Evolutionary conservation across 1,284 basidiomycete genomes (phyloP).

Genomic region (Ganoderma lucidum): DNA sequence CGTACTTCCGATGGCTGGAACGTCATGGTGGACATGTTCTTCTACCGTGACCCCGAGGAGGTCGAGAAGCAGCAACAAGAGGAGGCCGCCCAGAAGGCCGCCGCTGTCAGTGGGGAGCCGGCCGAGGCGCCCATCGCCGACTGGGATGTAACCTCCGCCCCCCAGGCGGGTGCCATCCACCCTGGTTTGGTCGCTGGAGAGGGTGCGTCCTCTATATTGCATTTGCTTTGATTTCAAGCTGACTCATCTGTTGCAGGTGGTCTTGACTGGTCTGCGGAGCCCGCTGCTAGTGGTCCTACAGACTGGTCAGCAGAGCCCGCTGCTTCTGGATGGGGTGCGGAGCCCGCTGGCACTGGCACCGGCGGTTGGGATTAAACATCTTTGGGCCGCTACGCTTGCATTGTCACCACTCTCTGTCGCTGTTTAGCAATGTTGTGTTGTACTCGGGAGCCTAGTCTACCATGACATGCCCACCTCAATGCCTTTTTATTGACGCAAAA

Average conservation of each 20-base stretch:
- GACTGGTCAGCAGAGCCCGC: slow-evolving; percentile 90
- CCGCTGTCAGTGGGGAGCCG: slow-evolving; percentile 61
- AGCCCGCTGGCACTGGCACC: slow-evolving; percentile 50
- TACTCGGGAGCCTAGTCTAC: slow-evolving; percentile 34
- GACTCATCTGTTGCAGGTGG: slow-evolving; percentile 54
- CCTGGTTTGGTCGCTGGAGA: slow-evolving; percentile 77
- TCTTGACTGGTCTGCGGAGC: slow-evolving; percentile 87
- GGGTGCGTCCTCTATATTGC: slow-evolving; percentile 52
- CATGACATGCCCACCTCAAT: slow-evolving; percentile 30
- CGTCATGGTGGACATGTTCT: slow-evolving; percentile 99
- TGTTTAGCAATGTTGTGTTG: slow-evolving; percentile 39
- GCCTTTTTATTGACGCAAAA: slow-evolving; percentile 36
- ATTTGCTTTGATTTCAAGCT: slow-evolving; percentile 4
- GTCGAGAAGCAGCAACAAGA: slow-evolving; percentile 97
- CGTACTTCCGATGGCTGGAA: slow-evolving; percentile 93
- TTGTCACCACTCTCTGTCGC: slow-evolving; percentile 34
- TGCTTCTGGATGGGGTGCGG: slow-evolving; percentile 68
- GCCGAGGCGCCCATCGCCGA: slow-evolving; percentile 67
- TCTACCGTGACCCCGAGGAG: slow-evolving; percentile 99
- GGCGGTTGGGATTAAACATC: slow-evolving; percentile 66
- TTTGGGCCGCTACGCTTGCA: slow-evolving; percentile 26
- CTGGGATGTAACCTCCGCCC: slow-evolving; percentile 82
- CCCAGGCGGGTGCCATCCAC: slow-evolving; percentile 75
- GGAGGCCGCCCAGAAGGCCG: slow-evolving; percentile 85
- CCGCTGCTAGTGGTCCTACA: slow-evolving; percentile 57